phyloP scores from a whole-genome alignment of 306 rosid species.

The Benincasa hispida region DNA sequence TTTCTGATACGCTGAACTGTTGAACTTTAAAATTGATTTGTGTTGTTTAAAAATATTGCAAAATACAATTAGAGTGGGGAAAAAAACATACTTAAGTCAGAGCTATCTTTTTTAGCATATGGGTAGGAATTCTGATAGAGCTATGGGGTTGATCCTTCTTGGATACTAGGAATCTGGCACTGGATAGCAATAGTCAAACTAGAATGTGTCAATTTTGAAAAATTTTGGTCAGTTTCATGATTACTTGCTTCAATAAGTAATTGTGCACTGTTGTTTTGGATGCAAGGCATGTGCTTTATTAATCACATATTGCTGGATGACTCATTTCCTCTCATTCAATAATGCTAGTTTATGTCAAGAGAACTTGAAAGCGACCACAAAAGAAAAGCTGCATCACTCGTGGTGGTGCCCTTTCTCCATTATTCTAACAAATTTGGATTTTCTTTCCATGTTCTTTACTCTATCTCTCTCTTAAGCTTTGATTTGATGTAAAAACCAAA shows the following conservation, averaged over 20 bases:
- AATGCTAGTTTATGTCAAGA: neutral
- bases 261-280: constrained; percentile 1
- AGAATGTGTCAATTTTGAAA: neutral
- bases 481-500: neutral
- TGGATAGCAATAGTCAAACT: neutral
- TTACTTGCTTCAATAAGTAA: neutral
- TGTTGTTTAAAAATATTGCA: neutral
- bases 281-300: constrained; percentile 8
- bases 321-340: neutral
- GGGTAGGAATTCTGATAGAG: neutral
- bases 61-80: neutral
- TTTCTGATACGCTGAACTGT: neutral
- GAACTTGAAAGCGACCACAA: neutral
- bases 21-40: neutral
- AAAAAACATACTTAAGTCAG: neutral
- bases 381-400: neutral
- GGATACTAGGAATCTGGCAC: neutral
- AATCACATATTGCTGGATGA: constrained; percentile 10
- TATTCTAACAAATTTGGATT: neutral
- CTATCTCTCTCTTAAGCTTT: neutral
- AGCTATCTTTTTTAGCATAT: neutral
- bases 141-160: neutral
- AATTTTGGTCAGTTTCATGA: neutral
- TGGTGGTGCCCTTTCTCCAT: constrained; percentile 5
- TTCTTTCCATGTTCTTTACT: neutral